These are phyloP conservation scores for Mucor circinelloides DNA, from an alignment of 371 early-diverging fungal genomes.

Conservation along the genomic window DNA sequence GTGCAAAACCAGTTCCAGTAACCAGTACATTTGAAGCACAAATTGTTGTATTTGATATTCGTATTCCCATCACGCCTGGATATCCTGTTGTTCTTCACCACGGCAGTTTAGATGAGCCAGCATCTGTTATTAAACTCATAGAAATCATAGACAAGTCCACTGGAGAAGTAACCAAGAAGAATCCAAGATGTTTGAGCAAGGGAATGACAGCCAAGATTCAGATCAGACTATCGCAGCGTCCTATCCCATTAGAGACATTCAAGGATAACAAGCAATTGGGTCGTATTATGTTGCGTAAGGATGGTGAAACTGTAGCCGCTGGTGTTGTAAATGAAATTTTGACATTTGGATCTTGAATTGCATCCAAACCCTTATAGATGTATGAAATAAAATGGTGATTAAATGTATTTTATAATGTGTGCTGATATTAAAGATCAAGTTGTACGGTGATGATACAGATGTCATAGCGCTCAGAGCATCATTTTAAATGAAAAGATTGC, in stretches of 20 bases:
- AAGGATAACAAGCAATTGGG: constrained; percentile 86
- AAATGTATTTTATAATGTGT: too few relatives aligned
- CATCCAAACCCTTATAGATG: not conserved
- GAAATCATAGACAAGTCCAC: constrained; percentile 80
- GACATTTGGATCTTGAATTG: constrained; percentile 42
- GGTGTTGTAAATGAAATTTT: constrained; percentile 79
- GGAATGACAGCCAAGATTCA: constrained; percentile 84
- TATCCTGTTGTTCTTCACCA: constrained; percentile 84
- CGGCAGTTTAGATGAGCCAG: constrained; percentile 81
- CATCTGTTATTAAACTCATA: constrained; percentile 70
- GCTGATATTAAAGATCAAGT: not conserved
- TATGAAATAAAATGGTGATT: not conserved
- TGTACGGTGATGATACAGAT: not conserved
- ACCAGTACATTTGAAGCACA: constrained; percentile 78
- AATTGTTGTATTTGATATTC: constrained; percentile 91
- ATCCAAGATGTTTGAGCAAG: constrained; percentile 82
- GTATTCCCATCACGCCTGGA: constrained; percentile 90
- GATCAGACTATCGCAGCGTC: constrained; percentile 65
- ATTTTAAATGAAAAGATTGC: not conserved
- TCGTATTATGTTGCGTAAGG: constrained; percentile 85
- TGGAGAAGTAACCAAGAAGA: constrained; percentile 81
- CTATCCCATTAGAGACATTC: constrained; percentile 87
- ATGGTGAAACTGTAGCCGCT: constrained; percentile 88
- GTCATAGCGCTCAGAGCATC: not conserved
- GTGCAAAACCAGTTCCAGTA: constrained; percentile 68